Percentiles rank a stretch among this genome's conserved stretches.
phyloP scores from a whole-genome alignment of 352 stramenopile species.

The Globisporangium alternatum region DNA sequence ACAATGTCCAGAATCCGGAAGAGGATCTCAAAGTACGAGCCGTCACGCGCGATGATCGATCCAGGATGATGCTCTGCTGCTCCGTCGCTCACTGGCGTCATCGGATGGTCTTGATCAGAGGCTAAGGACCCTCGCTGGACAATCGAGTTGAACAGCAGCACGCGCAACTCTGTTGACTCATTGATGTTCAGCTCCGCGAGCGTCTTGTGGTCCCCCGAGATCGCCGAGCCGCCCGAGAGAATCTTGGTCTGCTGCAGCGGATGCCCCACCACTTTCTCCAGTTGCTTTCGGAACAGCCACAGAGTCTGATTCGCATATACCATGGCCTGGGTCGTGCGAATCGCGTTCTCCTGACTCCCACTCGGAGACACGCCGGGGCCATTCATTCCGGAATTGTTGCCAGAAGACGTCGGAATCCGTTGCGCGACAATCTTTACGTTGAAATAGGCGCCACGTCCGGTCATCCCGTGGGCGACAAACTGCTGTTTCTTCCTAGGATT shows the following conservation, averaged over 20 bases:
- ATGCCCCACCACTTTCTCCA: slow-evolving; percentile 70
- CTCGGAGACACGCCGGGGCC: slow-evolving; percentile 17
- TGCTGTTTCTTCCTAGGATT: slow-evolving; percentile 46
- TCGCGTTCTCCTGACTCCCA: slow-evolving; percentile 44
- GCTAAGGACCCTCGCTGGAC: slow-evolving; percentile 46
- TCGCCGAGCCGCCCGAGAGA: slow-evolving; percentile 53
- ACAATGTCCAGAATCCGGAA: slow-evolving; percentile 79
- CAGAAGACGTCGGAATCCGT: slow-evolving; percentile 55
- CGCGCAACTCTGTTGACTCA: slow-evolving; percentile 70
- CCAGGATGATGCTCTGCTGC: slow-evolving; percentile 45
- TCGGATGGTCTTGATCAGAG: slow-evolving; percentile 40
- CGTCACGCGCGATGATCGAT: slow-evolving; percentile 58
- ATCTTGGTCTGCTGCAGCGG: slow-evolving; percentile 83
- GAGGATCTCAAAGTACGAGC: slow-evolving; percentile 80
- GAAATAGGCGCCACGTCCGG: slow-evolving; percentile 70
- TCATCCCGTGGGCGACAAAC: slow-evolving; percentile 63
- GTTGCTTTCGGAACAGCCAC: slow-evolving; percentile 62
- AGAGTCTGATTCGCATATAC: slow-evolving; percentile 83
- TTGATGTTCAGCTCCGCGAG: slow-evolving; percentile 75
- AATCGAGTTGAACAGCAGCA: slow-evolving; percentile 82
- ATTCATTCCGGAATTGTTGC: slow-evolving; percentile 22
- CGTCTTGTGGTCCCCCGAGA: slow-evolving; percentile 81
- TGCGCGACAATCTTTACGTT: slow-evolving; percentile 79
- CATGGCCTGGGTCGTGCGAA: slow-evolving; percentile 50
- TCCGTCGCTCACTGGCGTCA: slow-evolving; percentile 20